Evolutionary conservation across 441 rosid genomes (phyloP), one percentile per base, ranked within the genome.

Genomic region (Pelargonium fulgidum): DNA sequence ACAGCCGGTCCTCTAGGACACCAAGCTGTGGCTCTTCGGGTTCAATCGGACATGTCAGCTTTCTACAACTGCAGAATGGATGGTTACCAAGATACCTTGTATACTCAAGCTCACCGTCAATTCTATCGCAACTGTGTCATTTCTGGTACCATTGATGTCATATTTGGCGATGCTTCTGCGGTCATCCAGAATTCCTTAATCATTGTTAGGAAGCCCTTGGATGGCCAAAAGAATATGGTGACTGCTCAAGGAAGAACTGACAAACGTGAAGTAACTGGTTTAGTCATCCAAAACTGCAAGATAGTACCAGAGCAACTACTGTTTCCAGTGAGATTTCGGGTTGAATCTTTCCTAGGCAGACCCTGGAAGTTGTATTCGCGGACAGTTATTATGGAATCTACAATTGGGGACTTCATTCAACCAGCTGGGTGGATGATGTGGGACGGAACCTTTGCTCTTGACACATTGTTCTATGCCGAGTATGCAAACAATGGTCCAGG

Each of bases 21-120:
- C 80, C 87, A 86, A 47, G 87, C 87, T 1, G 90, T 86, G 33
- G 90, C 87, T 50, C 69, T 86, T 0, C 79, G 88, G 7, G 79
- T 86, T 33, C 69, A 81, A 8, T 76, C 90, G 16, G 86, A 86
- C 64, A 68, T 79, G 69, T 86, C 90, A 1, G 85, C 84, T 24
- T 86, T 79, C 70, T 86, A 81, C 73, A 14, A 68, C 47, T 86
- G 90, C 78, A 82, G 86, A 69, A 82, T 86, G 33, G 72, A 82
- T 8, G 82, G 79, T 20, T 84, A 82, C 65, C 90, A 84, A 39
- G 85, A 84, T 76, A 86, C 90, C 1, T 75, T 86, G 4, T 86
- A 84, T 16, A 85, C 66, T 22, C 90, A 83, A 68, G 79, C 83
- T 50, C 83, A 77, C 58, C 78, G 85, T 14, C 89, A 85, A 42